A percentile compares a stretch with the other conserved stretches of the same genome.
phyloP scores from a whole-genome alignment of 2,329 filamentous ascomycete species.

The Fusarium nisikadoi region DNA sequence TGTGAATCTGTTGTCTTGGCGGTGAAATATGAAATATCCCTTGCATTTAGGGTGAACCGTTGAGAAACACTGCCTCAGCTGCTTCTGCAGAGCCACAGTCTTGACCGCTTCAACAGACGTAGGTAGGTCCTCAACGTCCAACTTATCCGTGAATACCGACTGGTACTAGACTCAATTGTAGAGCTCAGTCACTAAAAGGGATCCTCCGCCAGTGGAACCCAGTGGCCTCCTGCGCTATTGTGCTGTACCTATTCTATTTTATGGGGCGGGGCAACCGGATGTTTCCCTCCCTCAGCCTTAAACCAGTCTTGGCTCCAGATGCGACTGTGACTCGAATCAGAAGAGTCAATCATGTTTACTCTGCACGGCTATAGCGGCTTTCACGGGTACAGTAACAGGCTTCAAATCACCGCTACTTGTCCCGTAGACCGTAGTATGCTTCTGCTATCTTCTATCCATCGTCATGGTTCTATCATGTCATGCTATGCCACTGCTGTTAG shows the following conservation, averaged over 20 bases:
- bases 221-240: background rate
- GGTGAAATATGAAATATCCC: background rate
- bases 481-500: background rate
- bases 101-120: background rate
- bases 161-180: background rate
- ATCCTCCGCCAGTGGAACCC: background rate
- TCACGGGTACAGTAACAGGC: background rate
- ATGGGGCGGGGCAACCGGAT: conserved; percentile 1
- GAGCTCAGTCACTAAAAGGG: background rate
- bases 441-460: background rate
- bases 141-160: background rate
- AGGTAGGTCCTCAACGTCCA: background rate
- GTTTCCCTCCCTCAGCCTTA: conserved; percentile 2
- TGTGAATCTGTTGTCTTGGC: background rate
- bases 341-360: background rate
- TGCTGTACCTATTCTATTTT: background rate
- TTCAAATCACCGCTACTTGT: background rate
- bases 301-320: background rate
- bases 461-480: conserved; percentile 25
- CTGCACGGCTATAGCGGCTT: conserved; percentile 2
- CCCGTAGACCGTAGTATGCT: background rate
- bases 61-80: background rate
- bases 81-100: background rate
- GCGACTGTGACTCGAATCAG: background rate
- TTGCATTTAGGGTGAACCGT: background rate